Evolutionary conservation across 805 yeast genomes (phyloP), one percentile per base, ranked within the genome.

Genomic region (Zygosaccharomyces lentus): DNA sequence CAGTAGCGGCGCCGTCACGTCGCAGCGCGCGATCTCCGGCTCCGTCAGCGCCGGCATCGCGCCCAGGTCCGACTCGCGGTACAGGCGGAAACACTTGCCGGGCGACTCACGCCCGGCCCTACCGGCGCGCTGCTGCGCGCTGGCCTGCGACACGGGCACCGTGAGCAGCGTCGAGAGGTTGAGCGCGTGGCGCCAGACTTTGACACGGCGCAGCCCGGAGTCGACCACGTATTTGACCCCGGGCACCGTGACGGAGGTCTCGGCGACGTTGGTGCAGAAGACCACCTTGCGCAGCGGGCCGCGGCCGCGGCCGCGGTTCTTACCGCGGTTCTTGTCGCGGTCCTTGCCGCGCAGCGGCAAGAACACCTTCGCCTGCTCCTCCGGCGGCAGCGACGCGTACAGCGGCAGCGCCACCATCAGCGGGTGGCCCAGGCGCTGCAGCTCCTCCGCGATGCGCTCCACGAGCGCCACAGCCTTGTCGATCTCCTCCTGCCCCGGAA

Each of bases 21-120:
- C 96, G 38, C 88, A 81, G 55, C 98, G 75, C 46, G 84, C 72
- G 52, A 93, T 91, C 64, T 93, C 99, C 0, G 99, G 91, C 58
- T 91, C 98, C 4, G 96, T 91, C 59, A 88, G 93, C 38, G 73
- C 69, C 0, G 84, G 81, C 44, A 93, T 69, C 51, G 75, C 75
- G 3, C 65, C 48, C 56, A 78, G 91, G 47, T 86, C 83, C 1
- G 69, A 62, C 56, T 91, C 98, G 40, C 86, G 81, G 64, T 84
- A 93, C 30, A 93, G 68, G 48, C 98, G 70, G 66, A 74, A 93
- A 36, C 93, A 87, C 64, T 91, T 91, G 35, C 99, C 99, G 25
- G 84, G 79, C 13, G 81, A 76, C 68, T 93, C 98, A 79, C 99
- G 87, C 51, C 99, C 99, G n/a, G 99, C 98, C 74, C 99, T 86